Evolutionary conservation across 2,329 filamentous ascomycete species (phyloP), one percentile per base, ranked within the genome.

Genomic region (Exophiala oligosperma): DNA sequence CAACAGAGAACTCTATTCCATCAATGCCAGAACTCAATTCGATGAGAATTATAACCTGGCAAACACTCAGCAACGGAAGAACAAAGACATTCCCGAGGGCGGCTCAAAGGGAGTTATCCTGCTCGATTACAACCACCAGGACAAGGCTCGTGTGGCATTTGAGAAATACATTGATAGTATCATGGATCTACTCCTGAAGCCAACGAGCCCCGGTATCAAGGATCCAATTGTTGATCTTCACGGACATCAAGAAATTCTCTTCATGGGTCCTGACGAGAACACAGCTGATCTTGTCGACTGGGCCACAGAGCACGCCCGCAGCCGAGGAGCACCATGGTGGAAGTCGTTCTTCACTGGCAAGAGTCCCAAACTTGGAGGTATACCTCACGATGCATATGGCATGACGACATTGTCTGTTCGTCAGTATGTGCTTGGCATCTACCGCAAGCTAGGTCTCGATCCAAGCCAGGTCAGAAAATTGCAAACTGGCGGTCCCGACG

Each of bases 331-430:
- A 3, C 91, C 92, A 28, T 99, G 93, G 91, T 99, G 94, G 94
- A 99, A 99, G 82, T 99, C 94, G 0, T 99, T 99, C 84, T 99
- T 99, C 82, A 99, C 94, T 1, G 94, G 94, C 70, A 99, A 99
- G 83, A 96, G 91, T 67, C 94, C 92, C 53, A 94, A 90, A 76
- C 84, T 99, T 12, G 94, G 94, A 63, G 94, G 94, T 71, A 99
- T 99, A 67, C 94, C 94, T 38, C 94, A 99, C 75, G 94, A 99
- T 73, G 78, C 81, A 41, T 99, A 99, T 71, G 94, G 94, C 69
- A 99, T 99, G 94, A 99, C 94, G 0, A 97, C 94, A 0, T 78
- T 97, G 57, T 97, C 92, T 4, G 93, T 99, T 50, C 91, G 94
- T 47, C 91, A 99, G 76, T 99, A 95, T 68, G 90, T 99, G 65